phyloP scores from a whole-genome alignment of 1,284 basidiomycete species.

The Ceraceosorus bombacis region DNA sequence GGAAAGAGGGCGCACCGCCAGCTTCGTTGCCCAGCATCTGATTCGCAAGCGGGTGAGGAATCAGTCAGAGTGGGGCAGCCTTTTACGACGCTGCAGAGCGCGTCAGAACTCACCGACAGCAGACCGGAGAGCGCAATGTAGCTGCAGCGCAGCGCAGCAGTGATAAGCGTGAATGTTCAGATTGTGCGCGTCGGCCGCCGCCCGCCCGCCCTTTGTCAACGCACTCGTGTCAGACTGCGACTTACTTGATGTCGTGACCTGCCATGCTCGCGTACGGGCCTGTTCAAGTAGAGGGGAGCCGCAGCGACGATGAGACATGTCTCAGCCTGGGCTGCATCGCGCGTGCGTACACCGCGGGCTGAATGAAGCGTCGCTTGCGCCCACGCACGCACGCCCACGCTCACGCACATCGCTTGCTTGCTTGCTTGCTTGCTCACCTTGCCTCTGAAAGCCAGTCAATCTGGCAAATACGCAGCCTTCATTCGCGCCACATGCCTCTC shows the following conservation, averaged over 20 bases:
- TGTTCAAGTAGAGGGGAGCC: conserved; percentile 1
- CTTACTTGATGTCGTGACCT: conserved; percentile 64
- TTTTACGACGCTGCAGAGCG: no score
- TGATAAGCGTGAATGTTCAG: no score
- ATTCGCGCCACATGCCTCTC: conserved; percentile 44
- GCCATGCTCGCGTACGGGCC: conserved; percentile 47
- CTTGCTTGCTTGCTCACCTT: conserved; percentile 11
- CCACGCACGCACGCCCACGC: no score
- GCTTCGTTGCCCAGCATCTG: conserved; percentile 36
- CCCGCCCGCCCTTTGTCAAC: background rate
- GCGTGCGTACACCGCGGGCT: background rate
- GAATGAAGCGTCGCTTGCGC: background rate
- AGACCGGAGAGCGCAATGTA: conserved; percentile 75
- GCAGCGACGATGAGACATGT: background rate
- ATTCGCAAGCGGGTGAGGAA: no score
- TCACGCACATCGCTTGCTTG: no score
- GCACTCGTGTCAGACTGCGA: background rate
- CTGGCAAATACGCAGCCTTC: conserved; percentile 44
- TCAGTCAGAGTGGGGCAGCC: no score
- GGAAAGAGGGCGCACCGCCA: conserved; percentile 61
- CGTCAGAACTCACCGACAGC: conserved; percentile 50
- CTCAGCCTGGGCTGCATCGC: background rate
- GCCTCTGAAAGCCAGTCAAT: conserved; percentile 48
- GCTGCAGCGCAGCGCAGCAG: conserved; percentile 4
- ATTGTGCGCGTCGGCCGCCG: background rate